Evolutionary conservation across 129 eudicot genomes (phyloP), one percentile per base, ranked within the genome.

Genomic region (Escallonia herrerae): DNA sequence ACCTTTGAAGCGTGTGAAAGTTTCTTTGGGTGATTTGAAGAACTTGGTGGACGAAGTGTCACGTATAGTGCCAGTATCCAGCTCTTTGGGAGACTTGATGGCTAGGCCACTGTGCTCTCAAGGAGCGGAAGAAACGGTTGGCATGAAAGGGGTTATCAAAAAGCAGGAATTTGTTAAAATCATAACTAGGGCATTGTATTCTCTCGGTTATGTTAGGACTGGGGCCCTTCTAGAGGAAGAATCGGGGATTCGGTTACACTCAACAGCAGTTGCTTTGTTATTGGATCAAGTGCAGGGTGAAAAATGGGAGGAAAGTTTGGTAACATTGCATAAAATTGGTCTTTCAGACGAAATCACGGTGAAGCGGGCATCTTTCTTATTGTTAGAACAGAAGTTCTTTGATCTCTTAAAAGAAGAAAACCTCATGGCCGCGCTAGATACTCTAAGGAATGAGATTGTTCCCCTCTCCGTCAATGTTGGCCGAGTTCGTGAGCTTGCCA

Each of bases 1-100:
- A 70, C 81, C 76, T 41, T 70, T 64, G 40, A 76, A 76, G 55
- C 81, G 81, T 60, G 70, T 58, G 38, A 76, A 66, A 76, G 74
- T 48, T 42, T 64, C 76, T 62, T 48, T 40, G 13, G 58, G 49
- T 40, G 76, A 60, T 12, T 70, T n/a, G 41, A 41, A 66, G 15
- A 13, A 53, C 13, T 14, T 53, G 58, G 58, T 53, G 46, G 65
- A 73, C 49, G 44, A 66, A 41, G 7, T 39, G 40, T 60, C 40
- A 10, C 51, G 38, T 49, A 63, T 13, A 43, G 62, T 11, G 58
- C 44, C 67, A 22, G 63, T 69, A 47, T 56, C 72, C 11, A 62
- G 44, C 51, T 70, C 72, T 70, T 70, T 49, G 59, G 66, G 67
- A 63, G 68, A 58, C 46, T 61, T 12, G 4, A 70, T 76, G 81